Evolutionary conservation across 2,329 filamentous ascomycete genomes (phyloP), one percentile per base, ranked within the genome.

Genomic region (Ceratocystiopsis brevicomis): DNA sequence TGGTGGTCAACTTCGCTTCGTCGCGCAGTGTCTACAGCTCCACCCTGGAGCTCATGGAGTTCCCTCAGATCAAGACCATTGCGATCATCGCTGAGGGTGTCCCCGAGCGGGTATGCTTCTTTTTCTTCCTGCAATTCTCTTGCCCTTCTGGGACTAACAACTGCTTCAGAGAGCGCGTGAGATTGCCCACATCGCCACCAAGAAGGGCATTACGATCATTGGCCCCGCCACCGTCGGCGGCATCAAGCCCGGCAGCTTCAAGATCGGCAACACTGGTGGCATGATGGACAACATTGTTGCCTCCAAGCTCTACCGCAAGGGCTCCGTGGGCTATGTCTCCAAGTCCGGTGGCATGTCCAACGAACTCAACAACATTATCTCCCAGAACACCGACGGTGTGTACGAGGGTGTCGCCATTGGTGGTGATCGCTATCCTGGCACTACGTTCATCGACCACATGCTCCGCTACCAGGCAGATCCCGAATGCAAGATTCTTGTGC

Each of bases 221-320:
- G 90, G 90, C 52, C 90, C 90, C 51, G 90, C 90, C 56, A 98
- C 90, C 45, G 90, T 98, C 50, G 90, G 90, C 76, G 90, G 90
- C 58, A 96, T 98, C 71, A 98, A 96, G 78, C 90, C 90, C 50
- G 90, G 90, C 64, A 84, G 83, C 63, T 98, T 88, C 82, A 98
- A 96, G 78, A 98, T 98, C 53, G 90, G 90, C 63, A 98, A 98
- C 76, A 98, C 90, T 57, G 90, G 90, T 76, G 90, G 90, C 66
- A 98, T 98, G 90, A 98, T 98, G 90, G 90, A 98, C 76, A 98
- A 98, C 77, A 98, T 98, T 58, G 90, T 98, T 51, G 86, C 90
- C 55, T 96, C 90, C 63, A 98, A 98, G 79, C 84, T 98, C 49
- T 98, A 98, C 79, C 88, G 90, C 67, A 90, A 90, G 69, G 90